phyloP scores from a whole-genome alignment of 768 basidiomycete genomes.

The Tylopilus intermedius region DNA sequence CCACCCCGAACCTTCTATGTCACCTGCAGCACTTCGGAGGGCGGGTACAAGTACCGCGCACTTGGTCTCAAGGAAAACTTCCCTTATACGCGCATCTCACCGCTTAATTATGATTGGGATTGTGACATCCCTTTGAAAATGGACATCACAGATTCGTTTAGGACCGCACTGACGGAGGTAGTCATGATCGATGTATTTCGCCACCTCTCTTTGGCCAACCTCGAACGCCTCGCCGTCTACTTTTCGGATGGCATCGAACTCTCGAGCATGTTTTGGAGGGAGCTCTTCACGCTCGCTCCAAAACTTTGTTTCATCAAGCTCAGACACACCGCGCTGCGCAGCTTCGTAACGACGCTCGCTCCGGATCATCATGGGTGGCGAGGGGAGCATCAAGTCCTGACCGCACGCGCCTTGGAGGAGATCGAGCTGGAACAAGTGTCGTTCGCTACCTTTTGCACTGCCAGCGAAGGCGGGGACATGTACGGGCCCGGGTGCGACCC shows the following conservation, averaged over 20 bases:
- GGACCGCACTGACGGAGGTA: not conserved
- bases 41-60: not conserved
- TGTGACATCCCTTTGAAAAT: not conserved
- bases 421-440: not conserved
- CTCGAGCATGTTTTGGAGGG: not conserved
- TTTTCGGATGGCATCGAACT: not conserved
- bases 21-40: not conserved
- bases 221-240: not conserved
- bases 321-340: not conserved
- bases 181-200: not conserved
- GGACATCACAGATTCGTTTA: not conserved
- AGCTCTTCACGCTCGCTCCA: not conserved
- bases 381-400: not conserved
- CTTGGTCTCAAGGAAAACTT: not conserved
- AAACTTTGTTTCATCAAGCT: not conserved
- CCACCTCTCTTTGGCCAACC: not conserved
- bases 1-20: not conserved
- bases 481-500: not conserved
- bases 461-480: not conserved
- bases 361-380: slow-evolving; percentile 3
- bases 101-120: not conserved
- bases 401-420: not conserved
- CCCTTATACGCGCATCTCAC: not conserved
- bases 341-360: not conserved
- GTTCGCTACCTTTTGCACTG: not conserved